phyloP scores from a whole-genome alignment of 306 rosid genomes.

The Quercus wislizeni region DNA sequence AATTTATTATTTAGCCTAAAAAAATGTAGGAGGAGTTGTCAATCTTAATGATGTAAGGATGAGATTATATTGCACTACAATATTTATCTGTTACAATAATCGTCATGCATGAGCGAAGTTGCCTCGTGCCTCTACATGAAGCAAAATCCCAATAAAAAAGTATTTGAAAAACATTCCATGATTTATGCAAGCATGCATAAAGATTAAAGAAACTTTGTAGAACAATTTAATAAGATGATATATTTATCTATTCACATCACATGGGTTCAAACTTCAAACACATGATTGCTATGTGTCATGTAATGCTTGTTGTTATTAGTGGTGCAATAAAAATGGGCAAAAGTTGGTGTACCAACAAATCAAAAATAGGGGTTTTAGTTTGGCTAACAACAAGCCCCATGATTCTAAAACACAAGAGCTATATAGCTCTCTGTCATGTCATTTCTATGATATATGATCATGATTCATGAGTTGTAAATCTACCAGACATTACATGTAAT shows the following conservation, averaged over 20 bases:
- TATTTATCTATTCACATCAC: conserved; percentile 2
- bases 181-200: neutral
- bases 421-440: too few relatives aligned
- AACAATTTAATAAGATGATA: neutral
- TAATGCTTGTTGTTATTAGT: neutral
- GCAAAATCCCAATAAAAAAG: neutral
- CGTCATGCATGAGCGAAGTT: conserved; percentile 34
- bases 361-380: neutral
- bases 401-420: neutral
- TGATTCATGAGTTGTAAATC: neutral
- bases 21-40: neutral
- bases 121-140: conserved; percentile 1
- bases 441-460: neutral
- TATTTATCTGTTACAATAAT: neutral
- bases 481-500: neutral
- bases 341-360: conserved; percentile 3
- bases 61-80: neutral
- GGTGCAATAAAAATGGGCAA: conserved; percentile 8
- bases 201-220: neutral
- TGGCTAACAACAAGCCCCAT: neutral
- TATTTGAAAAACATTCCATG: conserved; percentile 5
- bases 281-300: conserved; percentile 18
- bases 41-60: neutral
- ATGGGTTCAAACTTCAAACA: conserved; percentile 21
- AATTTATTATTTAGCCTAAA: neutral